A percentile compares a stretch with the other conserved stretches of the same genome.
Evolutionary conservation across 805 yeast genomes (phyloP).

Genomic region (Starmerella asiatica): DNA sequence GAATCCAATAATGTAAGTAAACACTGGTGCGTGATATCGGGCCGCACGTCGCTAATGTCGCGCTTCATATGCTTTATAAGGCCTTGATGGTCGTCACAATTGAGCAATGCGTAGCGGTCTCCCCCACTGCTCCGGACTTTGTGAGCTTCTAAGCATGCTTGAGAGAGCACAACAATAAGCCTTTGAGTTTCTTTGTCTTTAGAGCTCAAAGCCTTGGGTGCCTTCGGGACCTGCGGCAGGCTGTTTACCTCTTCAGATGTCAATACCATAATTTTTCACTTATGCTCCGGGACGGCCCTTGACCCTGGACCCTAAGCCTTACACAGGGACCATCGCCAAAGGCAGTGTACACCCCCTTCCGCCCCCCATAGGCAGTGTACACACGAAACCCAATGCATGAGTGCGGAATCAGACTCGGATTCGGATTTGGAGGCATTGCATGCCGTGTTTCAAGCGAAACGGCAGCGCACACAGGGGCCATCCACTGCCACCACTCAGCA

Average conservation of each 20-base stretch:
- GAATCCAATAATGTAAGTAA: slow-evolving; percentile 84
- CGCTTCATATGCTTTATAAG: slow-evolving; percentile 88
- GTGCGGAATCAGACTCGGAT: too few relatives aligned
- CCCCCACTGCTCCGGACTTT: slow-evolving; percentile 68
- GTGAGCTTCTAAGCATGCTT: slow-evolving; percentile 91
- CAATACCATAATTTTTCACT: slow-evolving; percentile 2
- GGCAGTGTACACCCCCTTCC: background rate
- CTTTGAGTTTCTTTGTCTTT: slow-evolving; percentile 78
- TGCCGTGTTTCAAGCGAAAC: background rate
- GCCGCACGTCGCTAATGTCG: slow-evolving; percentile 95
- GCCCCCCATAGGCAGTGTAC: background rate
- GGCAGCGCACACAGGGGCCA: too few relatives aligned
- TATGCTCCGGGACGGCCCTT: too few relatives aligned
- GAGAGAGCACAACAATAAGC: slow-evolving; percentile 84
- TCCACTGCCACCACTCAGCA: too few relatives aligned
- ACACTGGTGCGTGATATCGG: slow-evolving; percentile 99
- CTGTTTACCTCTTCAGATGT: slow-evolving; percentile 22
- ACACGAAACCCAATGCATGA: too few relatives aligned
- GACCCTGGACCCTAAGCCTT: background rate
- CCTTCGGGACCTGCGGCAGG: slow-evolving; percentile 76
- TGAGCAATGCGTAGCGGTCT: slow-evolving; percentile 82
- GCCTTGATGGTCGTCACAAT: slow-evolving; percentile 98
- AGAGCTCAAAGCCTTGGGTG: slow-evolving; percentile 68
- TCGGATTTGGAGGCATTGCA: slow-evolving; percentile 9
- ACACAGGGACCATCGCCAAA: background rate